Base-by-base conservation (phyloP, 2,329 filamentous ascomycete genomes). In the Metarhizium robertsii region DNA sequence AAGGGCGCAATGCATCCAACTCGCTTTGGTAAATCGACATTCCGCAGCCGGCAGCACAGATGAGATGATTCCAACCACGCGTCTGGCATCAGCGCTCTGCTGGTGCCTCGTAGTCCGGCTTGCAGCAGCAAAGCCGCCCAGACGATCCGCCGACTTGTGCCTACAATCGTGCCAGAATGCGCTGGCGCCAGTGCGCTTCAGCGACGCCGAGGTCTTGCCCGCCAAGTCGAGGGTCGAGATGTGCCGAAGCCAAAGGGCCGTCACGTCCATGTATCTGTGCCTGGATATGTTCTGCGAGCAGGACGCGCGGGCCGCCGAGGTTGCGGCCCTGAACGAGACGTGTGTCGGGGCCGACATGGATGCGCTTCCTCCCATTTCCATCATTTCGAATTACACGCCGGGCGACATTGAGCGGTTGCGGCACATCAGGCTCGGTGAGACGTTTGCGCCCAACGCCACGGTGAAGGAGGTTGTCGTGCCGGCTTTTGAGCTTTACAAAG, bases 251-350 rank as follows among this genome's bases (percentile, higher is more conserved):
- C 59, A 55, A 0, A 58, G 66, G 32, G 58, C 61, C 2, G 58
- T 67, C 2, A 7, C 60, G 1, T 74, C 72, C 2, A 58, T 73
- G 8, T 74, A 70, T 16, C 56, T 76, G 0, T 77, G 75, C 42
- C 48, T 71, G 11, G 58, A 64, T 4, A 59, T 67, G 3, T 69
- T 72, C 60, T 76, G 74, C 57, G 59, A 59, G 34, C 57, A 58
- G 2, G 62, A 58, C 0, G 64, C 66, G 2, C 57, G 63, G 8
- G 57, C 58, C 1, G 59, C 43, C 0, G 68, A 66, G 0, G 50
- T 73, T 13, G 48, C 25, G 2, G 55, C 55, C 8, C 58, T 73
- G 51, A 73, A 74, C 54, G 55, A 64, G 25, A 74, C 69, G 5
- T 77, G 74, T 58, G 53, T 56, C 13, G 54, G 56, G 8, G 53